Conservation (phyloP, 192 early-diverging fungal species). For the Mortierella claussenii region DNA sequence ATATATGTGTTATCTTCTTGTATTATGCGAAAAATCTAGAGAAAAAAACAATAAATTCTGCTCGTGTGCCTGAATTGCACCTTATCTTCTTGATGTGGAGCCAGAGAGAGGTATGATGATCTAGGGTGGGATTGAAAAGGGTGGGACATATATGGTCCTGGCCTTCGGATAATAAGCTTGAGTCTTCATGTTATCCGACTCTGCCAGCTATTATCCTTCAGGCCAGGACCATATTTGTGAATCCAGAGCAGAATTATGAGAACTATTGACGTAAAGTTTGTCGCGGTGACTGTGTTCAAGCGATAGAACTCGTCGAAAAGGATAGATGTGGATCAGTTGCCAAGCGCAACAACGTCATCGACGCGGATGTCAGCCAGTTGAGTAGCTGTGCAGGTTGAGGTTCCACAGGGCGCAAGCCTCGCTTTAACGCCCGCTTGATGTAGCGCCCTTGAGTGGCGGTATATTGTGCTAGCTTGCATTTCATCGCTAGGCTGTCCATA, state of each 20-base stretch:
- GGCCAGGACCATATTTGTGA: constrained; percentile 16
- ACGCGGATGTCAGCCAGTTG: constrained; percentile 12
- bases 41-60: constrained; percentile 3
- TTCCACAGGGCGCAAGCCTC: not conserved
- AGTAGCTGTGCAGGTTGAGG: constrained; percentile 8
- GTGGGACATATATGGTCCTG: too few relatives aligned
- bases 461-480: not conserved
- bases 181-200: not conserved
- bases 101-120: too few relatives aligned
- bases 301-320: too few relatives aligned
- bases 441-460: not conserved
- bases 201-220: not conserved
- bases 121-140: too few relatives aligned
- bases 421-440: not conserved
- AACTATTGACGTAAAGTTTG: not conserved
- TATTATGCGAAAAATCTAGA: not conserved
- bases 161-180: too few relatives aligned
- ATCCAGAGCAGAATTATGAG: constrained; percentile 16
- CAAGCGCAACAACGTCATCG: too few relatives aligned
- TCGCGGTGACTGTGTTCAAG: too few relatives aligned
- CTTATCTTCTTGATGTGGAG: constrained; percentile 16
- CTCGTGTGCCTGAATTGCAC: not conserved
- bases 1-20: not conserved
- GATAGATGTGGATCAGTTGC: too few relatives aligned
- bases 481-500: not conserved